Base-by-base conservation (phyloP, 1,284 basidiomycete genomes). In the Ustilago sp. region DNA sequence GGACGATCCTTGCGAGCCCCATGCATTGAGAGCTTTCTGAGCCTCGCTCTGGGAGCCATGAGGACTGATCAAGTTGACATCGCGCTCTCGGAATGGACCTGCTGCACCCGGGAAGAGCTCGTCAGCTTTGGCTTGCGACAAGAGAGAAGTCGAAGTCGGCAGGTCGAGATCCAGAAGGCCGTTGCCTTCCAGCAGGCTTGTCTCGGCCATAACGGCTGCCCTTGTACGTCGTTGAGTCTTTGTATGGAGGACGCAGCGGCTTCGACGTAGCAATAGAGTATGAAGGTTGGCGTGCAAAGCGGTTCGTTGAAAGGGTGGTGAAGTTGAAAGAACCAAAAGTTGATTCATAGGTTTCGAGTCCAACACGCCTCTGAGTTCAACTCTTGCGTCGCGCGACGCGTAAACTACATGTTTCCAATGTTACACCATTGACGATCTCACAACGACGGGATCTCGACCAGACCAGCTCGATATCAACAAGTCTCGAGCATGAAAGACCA, bases 1-100 rank as follows among this genome's bases (percentile, higher is more conserved):
- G 3, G 57, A 45, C 23, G 50, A 48, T 23, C 53, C 50, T 8
- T 66, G 73, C 1, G 68, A 67, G 19, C 57, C 63, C 63, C 63
- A 66, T 17, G 66, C 63, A 45, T 77, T 69, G 53, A 77, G 74
- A 17, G 74, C 74, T 39, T 69, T 69, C 35, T 77, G 74, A 4
- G 69, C 74, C 36, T 72, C 69, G 45, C 47, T 66, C 32, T 76
- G 74, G 2, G 68, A 72, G 38, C 45, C 51, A 19, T 57, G 15
- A 0, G 63, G 52, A 51, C 66, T 63, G 51, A 66, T 35, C 1
- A 63, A 41, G 45, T 72, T 72, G 59, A 63, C 38, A 31, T 72
- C 62, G 9, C 61, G 58, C 47, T 72, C 63, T 35, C 51, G 58
- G 19, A 72, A 65, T 1, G 68, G 64, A 23, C 57, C 41, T 19